Evolutionary conservation across 148 eudicot genomes (phyloP).

Genomic region (Silene conica): DNA sequence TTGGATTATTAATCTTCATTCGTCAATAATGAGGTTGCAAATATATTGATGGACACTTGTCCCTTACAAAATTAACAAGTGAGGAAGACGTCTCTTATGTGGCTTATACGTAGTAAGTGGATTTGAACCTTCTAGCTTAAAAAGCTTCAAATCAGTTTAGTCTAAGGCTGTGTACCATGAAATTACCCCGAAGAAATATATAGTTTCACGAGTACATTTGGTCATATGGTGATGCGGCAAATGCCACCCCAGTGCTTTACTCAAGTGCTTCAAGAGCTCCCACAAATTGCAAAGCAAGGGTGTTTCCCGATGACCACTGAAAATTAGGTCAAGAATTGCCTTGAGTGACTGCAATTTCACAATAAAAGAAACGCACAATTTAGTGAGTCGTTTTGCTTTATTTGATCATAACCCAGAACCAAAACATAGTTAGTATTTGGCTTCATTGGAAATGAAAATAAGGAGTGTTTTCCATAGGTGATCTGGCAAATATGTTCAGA

Average conservation of each 20-base stretch:
- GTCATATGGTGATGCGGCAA: not conserved
- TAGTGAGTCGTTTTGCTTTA: not conserved
- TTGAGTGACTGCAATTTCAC: no score
- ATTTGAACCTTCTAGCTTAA: conserved; percentile 2
- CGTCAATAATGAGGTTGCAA: not conserved
- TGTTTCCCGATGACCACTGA: no score
- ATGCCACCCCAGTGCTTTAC: not conserved
- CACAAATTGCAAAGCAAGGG: no score
- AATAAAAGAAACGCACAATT: not conserved
- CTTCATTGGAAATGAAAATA: not conserved
- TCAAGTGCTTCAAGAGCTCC: not conserved
- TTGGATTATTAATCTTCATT: not conserved
- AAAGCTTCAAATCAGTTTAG: not conserved
- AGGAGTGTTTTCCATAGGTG: not conserved
- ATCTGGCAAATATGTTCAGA: not conserved
- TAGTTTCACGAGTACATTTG: not conserved
- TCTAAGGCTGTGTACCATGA: not conserved
- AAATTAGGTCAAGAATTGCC: no score
- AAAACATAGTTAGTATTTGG: not conserved
- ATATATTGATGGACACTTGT: not conserved
- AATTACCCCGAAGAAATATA: not conserved
- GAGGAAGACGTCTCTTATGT: not conserved
- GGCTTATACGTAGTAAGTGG: not conserved
- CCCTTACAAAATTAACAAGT: not conserved
- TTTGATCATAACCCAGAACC: not conserved